Conservation (phyloP, 2,329 filamentous ascomycete genomes). For the Paraphoma sp. region DNA sequence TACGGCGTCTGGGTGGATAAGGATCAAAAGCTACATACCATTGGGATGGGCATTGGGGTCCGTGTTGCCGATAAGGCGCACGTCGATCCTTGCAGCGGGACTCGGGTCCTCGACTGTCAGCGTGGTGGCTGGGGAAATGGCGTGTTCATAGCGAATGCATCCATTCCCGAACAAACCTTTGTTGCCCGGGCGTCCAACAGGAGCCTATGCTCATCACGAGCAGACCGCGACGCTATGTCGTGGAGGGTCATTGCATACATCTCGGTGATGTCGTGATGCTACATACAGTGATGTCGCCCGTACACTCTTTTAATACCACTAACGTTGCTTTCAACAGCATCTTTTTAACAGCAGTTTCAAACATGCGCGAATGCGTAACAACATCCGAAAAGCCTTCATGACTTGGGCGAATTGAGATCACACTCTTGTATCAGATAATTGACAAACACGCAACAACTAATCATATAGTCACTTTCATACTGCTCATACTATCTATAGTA, state of each 20-base stretch:
- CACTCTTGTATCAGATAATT: too few relatives aligned
- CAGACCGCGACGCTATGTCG: constrained; percentile 2
- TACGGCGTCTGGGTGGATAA: constrained; percentile 34
- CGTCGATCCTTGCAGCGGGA: constrained; percentile 40
- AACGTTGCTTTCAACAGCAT: not conserved
- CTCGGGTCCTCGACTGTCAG: constrained; percentile 36
- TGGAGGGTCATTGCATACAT: not conserved
- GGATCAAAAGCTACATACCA: constrained; percentile 27
- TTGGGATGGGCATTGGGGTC: constrained; percentile 36
- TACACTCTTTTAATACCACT: not conserved
- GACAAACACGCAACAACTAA: too few relatives aligned
- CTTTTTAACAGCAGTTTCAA: too few relatives aligned
- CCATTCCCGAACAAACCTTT: constrained; percentile 60
- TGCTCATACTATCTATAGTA: too few relatives aligned
- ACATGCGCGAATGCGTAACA: too few relatives aligned
- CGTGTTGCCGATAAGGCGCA: constrained; percentile 28
- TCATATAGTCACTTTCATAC: too few relatives aligned
- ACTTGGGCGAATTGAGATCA: too few relatives aligned
- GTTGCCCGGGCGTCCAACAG: constrained; percentile 1
- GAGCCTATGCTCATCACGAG: constrained; percentile 2
- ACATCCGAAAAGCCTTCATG: too few relatives aligned
- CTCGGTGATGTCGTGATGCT: constrained; percentile 6
- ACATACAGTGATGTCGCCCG: not conserved
- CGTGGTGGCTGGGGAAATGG: constrained; percentile 61
- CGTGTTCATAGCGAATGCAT: constrained; percentile 51